Conservation (phyloP, 1,284 basidiomycete species). For the Ustilago loliicola region DNA sequence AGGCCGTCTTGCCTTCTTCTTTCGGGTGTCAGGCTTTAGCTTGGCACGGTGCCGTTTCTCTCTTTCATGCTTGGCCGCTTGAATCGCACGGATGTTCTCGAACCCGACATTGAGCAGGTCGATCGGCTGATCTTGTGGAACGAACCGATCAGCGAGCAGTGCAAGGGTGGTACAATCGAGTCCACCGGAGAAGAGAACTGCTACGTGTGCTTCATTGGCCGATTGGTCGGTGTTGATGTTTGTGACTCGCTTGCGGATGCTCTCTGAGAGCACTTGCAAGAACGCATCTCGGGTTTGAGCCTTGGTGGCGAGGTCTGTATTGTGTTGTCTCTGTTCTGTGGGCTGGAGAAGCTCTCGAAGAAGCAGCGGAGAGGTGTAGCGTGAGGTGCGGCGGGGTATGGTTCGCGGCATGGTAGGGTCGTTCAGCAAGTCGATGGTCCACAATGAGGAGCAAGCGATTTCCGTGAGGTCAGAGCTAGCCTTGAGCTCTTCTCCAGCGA, state of each 20-base stretch:
- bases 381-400: constrained; percentile 6
- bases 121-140: constrained; percentile 78
- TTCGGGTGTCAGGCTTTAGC: background rate
- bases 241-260: constrained; percentile 72
- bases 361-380: constrained; percentile 22
- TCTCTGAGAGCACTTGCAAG: constrained; percentile 68
- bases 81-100: constrained; percentile 83
- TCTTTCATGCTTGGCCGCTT: constrained; percentile 58
- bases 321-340: background rate
- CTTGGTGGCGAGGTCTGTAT: background rate
- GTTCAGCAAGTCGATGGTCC: constrained; percentile 73
- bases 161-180: constrained; percentile 91
- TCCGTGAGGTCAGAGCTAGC: constrained; percentile 74
- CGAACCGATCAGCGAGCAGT: constrained; percentile 77
- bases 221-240: constrained; percentile 68
- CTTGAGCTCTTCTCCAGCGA: constrained; percentile 75
- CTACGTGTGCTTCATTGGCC: constrained; percentile 74
- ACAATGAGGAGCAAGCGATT: constrained; percentile 76
- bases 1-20: constrained; percentile 7
- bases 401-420: constrained; percentile 10
- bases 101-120: constrained; percentile 97
- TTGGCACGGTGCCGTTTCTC: constrained; percentile 44
- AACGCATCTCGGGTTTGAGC: constrained; percentile 59
- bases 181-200: constrained; percentile 93
- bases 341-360: constrained; percentile 31